These are phyloP conservation scores for Pestalotiopsis sp. DNA, from an alignment of 2,329 filamentous ascomycete genomes.

Conservation along the genomic window DNA sequence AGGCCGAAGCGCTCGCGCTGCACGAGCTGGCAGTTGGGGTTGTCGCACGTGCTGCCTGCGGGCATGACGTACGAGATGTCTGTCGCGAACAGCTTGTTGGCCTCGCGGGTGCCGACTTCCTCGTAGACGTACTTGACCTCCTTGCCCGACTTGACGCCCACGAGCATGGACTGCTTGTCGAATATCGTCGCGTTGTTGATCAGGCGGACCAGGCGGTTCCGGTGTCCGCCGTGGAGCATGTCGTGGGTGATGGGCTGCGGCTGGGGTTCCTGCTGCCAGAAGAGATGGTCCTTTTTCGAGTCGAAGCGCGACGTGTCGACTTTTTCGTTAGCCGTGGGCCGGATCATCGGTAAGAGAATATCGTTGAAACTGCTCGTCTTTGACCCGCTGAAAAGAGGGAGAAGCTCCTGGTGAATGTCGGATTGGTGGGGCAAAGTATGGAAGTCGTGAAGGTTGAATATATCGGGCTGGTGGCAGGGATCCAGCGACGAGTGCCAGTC, in stretches of 20 bases:
- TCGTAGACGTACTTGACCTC: slow-evolving; percentile 57
- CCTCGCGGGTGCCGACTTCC: slow-evolving; percentile 51
- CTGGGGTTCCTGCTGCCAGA: slow-evolving; percentile 76
- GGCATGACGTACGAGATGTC: slow-evolving; percentile 64
- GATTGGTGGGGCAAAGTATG: slow-evolving; percentile 67
- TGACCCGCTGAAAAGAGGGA: slow-evolving; percentile 77
- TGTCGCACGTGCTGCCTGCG: slow-evolving; percentile 52
- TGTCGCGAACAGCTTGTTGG: slow-evolving; percentile 56
- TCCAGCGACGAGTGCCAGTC: slow-evolving; percentile 69
- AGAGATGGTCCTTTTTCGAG: slow-evolving; percentile 66
- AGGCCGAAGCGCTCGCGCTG: slow-evolving; percentile 52
- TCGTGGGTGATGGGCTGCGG: slow-evolving; percentile 49
- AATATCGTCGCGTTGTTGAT: slow-evolving; percentile 58
- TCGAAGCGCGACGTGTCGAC: slow-evolving; percentile 53
- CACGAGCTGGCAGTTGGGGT: slow-evolving; percentile 51
- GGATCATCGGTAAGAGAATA: slow-evolving; percentile 71
- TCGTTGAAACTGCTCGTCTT: slow-evolving; percentile 76
- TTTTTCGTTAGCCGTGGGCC: slow-evolving; percentile 48
- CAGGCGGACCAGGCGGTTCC: slow-evolving; percentile 73
- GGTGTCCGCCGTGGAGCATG: slow-evolving; percentile 68
- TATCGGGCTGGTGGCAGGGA: slow-evolving; percentile 77
- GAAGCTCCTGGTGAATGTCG: slow-evolving; percentile 64
- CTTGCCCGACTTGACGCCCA: slow-evolving; percentile 45
- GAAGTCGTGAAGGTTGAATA: slow-evolving; percentile 74
- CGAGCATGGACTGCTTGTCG: slow-evolving; percentile 57